A percentile compares a stretch with the other conserved stretches of the same genome.
phyloP scores from a whole-genome alignment of 352 stramenopile species.

The Pythium rishiriense region DNA sequence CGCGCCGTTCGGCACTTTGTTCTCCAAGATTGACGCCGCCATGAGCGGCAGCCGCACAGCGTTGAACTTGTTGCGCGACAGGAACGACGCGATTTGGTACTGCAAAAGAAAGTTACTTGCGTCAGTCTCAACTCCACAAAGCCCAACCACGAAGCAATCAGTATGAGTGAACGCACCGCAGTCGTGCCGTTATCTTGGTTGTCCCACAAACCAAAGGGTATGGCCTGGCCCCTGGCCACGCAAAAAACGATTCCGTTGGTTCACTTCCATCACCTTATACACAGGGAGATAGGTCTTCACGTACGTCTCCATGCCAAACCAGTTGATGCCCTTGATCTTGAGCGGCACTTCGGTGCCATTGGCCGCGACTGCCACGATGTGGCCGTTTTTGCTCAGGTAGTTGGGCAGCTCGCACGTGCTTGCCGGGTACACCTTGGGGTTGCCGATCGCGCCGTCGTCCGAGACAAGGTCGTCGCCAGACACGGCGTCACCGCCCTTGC shows the following conservation, averaged over 20 bases:
- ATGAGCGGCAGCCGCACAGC: constrained; percentile 70
- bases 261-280: background rate
- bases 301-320: constrained; percentile 76
- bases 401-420: constrained; percentile 72
- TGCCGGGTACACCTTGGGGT: constrained; percentile 66
- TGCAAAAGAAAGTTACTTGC: background rate
- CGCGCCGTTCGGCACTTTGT: constrained; percentile 40
- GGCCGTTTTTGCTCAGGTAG: constrained; percentile 76
- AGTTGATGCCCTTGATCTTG: constrained; percentile 86
- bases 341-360: constrained; percentile 61
- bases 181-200: constrained; percentile 62
- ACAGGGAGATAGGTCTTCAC: constrained; percentile 4
- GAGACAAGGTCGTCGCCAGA: constrained; percentile 39
- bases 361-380: constrained; percentile 59
- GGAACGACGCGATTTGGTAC: constrained; percentile 74
- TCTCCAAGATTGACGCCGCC: constrained; percentile 54
- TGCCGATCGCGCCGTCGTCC: constrained; percentile 67
- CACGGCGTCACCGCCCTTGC: constrained; percentile 2
- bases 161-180: constrained; percentile 23
- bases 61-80: constrained; percentile 79
- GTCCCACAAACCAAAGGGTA: constrained; percentile 64
- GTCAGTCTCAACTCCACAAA: background rate
- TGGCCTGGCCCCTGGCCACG: constrained; percentile 36
- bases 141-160: background rate
- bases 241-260: background rate